Base-by-base conservation (phyloP, 169 alveolate species). In the Plasmodium billcollinsi region DNA sequence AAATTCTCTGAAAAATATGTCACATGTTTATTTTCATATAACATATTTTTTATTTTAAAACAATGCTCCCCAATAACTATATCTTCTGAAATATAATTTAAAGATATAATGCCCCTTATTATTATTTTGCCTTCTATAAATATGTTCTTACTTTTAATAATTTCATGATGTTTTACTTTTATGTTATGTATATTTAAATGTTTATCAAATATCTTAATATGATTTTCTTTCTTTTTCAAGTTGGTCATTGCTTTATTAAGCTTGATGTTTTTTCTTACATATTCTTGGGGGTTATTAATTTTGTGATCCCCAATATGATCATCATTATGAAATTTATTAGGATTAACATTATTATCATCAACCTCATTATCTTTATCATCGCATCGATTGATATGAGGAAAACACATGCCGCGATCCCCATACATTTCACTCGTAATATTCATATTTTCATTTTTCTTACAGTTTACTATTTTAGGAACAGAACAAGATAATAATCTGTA, bases 61-160 rank as follows among this genome's bases (percentile, higher is more conserved):
- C 26, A 49, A 63, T 83, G 85, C 47, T 83, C 86, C 4, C 91
- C 91, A 24, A 83, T 69, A 21, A 73, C n/a, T 49, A 71, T 26
- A 43, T 83, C 91, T 26, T 83, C 86, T 3, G 86, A 83, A 63
- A 54, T 1, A 29, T 58, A 29, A 43, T 21, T 83, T 15, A 69
- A 50, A 8, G 91, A 83, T 1, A 83, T 43, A 29, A 83, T 18
- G 18, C 86, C 91, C 54, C 83, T 50, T 4, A 83, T 56, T 21
- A 49, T 61, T 39, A 83, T 83, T 63, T 83, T 83, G 18, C 91
- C 91, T 49, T 83, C 91, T 12, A 83, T 45, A 72, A 12, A 70
- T 83, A 63, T 50, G 11, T 58, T 33, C 14, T 56, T 29, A 49
- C 47, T 69, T 33, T 70, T 20, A 39, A 83, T 70, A 29, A 69